Conservation (phyloP, 306 rosid species). For the Prosopis cineraria region DNA sequence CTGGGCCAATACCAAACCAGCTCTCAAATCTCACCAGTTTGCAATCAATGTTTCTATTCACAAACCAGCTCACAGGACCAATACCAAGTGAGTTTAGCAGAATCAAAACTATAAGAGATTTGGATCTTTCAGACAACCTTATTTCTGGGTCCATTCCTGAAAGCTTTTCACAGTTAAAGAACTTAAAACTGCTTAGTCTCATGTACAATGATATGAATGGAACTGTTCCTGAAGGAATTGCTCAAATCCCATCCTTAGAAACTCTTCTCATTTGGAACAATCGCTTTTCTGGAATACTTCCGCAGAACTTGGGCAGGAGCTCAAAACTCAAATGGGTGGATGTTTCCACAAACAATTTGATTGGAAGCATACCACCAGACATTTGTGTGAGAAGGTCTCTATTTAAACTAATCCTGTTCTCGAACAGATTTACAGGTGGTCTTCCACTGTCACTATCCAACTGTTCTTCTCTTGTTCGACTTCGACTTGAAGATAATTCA, state of each 20-base stretch:
- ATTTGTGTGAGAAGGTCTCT: conserved; percentile 63
- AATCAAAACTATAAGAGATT: conserved; percentile 49
- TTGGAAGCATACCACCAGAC: conserved; percentile 67
- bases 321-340: conserved; percentile 80
- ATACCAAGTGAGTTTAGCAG: conserved; percentile 71
- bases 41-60: conserved; percentile 78
- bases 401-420: conserved; percentile 75
- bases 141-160: conserved; percentile 83
- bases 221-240: conserved; percentile 64
- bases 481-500: conserved; percentile 78
- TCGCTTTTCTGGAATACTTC: conserved; percentile 70
- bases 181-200: conserved; percentile 71
- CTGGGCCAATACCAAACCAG: conserved; percentile 69
- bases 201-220: conserved; percentile 89
- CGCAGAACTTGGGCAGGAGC: conserved; percentile 70
- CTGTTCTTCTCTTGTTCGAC: conserved; percentile 89
- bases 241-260: conserved; percentile 76
- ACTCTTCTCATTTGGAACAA: conserved; percentile 85
- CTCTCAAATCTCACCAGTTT: conserved; percentile 75
- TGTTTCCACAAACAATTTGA: conserved; percentile 71
- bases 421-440: conserved; percentile 67
- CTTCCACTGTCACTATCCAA: conserved; percentile 62
- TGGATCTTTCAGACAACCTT: conserved; percentile 86
- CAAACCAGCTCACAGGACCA: conserved; percentile 68
- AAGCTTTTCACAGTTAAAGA: conserved; percentile 68